Evolutionary conservation across 2,329 filamentous ascomycete species (phyloP).

Genomic region (Cordyceps cicadae): DNA sequence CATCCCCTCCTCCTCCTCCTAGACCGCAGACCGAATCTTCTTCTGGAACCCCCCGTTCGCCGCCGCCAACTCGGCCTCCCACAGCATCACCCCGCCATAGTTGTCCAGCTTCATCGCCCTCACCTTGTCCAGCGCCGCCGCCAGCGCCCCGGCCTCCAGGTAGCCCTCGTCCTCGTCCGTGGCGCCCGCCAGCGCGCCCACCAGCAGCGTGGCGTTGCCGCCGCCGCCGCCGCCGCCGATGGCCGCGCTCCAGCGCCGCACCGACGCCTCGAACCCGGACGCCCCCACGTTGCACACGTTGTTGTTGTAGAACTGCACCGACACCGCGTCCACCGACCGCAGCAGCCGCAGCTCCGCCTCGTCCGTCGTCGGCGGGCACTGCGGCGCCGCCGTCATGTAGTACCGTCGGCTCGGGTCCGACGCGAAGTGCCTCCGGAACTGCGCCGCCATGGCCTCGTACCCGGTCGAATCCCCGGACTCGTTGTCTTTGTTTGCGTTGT

Average conservation of each 20-base stretch:
- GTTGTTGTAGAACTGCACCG: constrained; percentile 62
- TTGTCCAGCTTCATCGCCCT: constrained; percentile 45
- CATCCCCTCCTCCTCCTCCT: not conserved
- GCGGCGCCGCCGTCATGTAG: constrained; percentile 54
- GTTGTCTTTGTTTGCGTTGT: constrained; percentile 13
- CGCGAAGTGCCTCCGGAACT: constrained; percentile 46
- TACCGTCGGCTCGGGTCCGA: constrained; percentile 37
- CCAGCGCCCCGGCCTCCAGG: constrained; percentile 33
- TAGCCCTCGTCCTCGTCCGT: constrained; percentile 47
- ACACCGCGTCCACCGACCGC: constrained; percentile 46
- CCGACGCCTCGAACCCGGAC: constrained; percentile 50
- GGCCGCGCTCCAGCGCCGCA: constrained; percentile 55
- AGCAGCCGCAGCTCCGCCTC: constrained; percentile 28
- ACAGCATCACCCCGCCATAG: constrained; percentile 60
- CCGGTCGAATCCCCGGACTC: constrained; percentile 54
- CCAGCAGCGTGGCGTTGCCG: constrained; percentile 46
- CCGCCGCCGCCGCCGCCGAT: constrained; percentile 27
- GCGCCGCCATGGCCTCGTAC: constrained; percentile 53
- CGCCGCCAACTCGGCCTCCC: constrained; percentile 51
- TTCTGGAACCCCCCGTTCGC: constrained; percentile 40
- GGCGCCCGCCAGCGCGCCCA: constrained; percentile 48
- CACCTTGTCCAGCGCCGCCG: constrained; percentile 34
- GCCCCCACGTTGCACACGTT: constrained; percentile 46
- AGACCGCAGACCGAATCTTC: constrained; percentile 6
- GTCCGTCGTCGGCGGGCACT: constrained; percentile 54